Evolutionary conservation across 2,329 filamentous ascomycete genomes (phyloP).

Genomic region (Basipetospora chlamydospora): DNA sequence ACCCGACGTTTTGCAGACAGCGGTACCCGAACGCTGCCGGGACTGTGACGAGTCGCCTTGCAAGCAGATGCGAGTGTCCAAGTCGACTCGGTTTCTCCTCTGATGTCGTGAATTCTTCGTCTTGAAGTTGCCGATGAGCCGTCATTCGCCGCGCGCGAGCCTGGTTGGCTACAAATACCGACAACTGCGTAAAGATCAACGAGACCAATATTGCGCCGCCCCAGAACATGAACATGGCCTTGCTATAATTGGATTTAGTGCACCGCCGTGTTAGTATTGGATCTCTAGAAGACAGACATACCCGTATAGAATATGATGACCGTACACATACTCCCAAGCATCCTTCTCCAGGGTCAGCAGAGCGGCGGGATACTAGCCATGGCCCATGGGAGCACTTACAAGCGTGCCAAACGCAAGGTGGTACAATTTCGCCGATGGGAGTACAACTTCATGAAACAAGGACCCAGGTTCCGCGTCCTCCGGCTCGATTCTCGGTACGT

Average conservation of each 20-base stretch:
- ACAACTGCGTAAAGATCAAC: too few relatives aligned
- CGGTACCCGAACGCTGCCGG: constrained; percentile 29
- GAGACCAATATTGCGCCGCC: too few relatives aligned
- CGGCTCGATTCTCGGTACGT: constrained; percentile 15
- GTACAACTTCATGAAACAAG: constrained; percentile 15
- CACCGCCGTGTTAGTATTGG: too few relatives aligned
- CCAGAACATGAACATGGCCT: constrained; percentile 1
- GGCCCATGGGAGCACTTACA: constrained; percentile 10
- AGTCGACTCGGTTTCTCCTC: too few relatives aligned
- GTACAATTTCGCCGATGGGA: constrained; percentile 21
- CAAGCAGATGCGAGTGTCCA: too few relatives aligned
- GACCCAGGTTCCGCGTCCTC: constrained; percentile 12
- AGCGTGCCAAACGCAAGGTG: constrained; percentile 23
- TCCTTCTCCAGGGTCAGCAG: constrained; percentile 14
- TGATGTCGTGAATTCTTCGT: constrained; percentile 3
- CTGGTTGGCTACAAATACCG: too few relatives aligned
- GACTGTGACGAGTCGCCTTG: constrained; percentile 17
- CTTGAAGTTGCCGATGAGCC: too few relatives aligned
- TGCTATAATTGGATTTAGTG: constrained; percentile 1
- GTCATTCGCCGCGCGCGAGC: too few relatives aligned
- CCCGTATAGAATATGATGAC: constrained; percentile 22
- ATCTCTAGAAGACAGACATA: constrained; percentile 9
- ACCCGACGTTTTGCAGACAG: constrained; percentile 27
- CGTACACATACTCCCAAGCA: constrained; percentile 19
- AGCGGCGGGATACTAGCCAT: too few relatives aligned